phyloP scores from a whole-genome alignment of 2,329 filamentous ascomycete genomes.

The Dactylellina leptospora region DNA sequence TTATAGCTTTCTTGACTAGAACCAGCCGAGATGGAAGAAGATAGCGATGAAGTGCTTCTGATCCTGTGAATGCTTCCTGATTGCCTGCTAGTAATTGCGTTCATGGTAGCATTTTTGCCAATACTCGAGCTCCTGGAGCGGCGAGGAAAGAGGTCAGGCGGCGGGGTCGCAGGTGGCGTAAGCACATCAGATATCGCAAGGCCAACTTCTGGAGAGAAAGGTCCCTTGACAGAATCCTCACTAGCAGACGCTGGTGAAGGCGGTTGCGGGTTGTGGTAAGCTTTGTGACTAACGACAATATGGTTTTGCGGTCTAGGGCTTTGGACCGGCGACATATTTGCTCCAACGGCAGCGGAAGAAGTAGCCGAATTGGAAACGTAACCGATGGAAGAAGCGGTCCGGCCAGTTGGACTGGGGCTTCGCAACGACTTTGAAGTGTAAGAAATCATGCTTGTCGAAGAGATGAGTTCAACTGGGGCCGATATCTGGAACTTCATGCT shows the following conservation, averaged over 20 bases:
- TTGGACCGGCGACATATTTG: conserved; percentile 58
- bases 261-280: conserved; percentile 24
- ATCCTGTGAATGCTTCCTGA: conserved; percentile 43
- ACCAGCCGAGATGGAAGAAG: conserved; percentile 36
- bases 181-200: conserved; percentile 41
- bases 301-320: conserved; percentile 22
- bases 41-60: conserved; percentile 37
- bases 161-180: conserved; percentile 44
- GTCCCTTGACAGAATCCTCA: conserved; percentile 35
- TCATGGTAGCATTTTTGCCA: conserved; percentile 25
- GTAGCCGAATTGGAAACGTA: conserved; percentile 55
- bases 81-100: conserved; percentile 5
- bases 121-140: conserved; percentile 36
- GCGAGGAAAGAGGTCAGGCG: conserved; percentile 38
- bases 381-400: conserved; percentile 35
- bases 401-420: conserved; percentile 41
- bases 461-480: conserved; percentile 82
- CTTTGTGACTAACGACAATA: conserved; percentile 1
- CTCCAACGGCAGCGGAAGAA: conserved; percentile 65
- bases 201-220: conserved; percentile 41
- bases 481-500: conserved; percentile 72
- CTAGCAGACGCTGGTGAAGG: conserved; percentile 66
- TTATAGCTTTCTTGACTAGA: conserved; percentile 41
- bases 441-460: conserved; percentile 94
- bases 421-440: conserved; percentile 80